phyloP scores from a whole-genome alignment of 306 rosid species.

The Cucurbita maxima region DNA sequence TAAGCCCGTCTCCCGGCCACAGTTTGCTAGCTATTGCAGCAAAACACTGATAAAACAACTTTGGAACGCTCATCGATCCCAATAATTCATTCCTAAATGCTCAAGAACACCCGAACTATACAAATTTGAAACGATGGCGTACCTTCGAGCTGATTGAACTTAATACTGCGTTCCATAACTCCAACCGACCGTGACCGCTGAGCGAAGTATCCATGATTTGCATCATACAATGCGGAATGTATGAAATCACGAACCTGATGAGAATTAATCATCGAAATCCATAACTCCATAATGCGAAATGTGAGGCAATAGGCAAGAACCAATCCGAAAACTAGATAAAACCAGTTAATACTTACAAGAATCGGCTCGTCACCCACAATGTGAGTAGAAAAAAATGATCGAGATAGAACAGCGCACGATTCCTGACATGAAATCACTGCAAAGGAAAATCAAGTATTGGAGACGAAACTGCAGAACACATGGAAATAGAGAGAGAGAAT shows the following conservation, averaged over 20 bases:
- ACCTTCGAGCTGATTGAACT: constrained; percentile 76
- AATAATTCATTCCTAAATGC: neutral
- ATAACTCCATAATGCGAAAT: constrained; percentile 1
- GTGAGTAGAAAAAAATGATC: constrained; percentile 49
- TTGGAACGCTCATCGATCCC: neutral
- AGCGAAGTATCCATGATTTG: constrained; percentile 68
- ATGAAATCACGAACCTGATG: constrained; percentile 86
- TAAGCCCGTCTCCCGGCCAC: neutral
- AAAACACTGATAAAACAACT: neutral
- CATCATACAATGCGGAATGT: constrained; percentile 80
- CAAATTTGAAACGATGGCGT: neutral
- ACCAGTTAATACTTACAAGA: constrained; percentile 36
- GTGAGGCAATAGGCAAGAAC: neutral
- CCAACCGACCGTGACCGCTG: constrained; percentile 66
- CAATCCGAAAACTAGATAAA: neutral
- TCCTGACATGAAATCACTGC: constrained; percentile 28
- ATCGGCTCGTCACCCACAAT: constrained; percentile 62
- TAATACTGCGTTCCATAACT: constrained; percentile 43
- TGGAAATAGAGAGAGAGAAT: neutral
- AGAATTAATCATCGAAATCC: neutral
- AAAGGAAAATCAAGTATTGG: constrained; percentile 1
- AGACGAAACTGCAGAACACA: neutral
- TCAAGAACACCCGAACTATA: neutral
- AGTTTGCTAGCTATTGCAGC: neutral
- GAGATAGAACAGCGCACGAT: constrained; percentile 14